Percentiles rank a stretch among this genome's conserved stretches.
Conservation (phyloP, 176 grass and related monocot species). For the Tillandsia fasciculata region DNA sequence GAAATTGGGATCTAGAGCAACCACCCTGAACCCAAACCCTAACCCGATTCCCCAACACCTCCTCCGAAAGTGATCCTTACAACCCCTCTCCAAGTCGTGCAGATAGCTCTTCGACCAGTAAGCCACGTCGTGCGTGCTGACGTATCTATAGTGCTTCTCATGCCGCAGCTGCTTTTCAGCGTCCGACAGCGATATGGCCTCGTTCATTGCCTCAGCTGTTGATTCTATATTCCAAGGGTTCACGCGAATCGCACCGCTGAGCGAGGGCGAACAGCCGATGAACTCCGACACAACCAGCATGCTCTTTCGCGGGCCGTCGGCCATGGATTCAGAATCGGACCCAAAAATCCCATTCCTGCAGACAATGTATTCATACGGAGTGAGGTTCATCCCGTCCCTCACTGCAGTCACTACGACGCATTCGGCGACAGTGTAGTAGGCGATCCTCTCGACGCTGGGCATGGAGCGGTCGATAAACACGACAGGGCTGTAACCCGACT, state of each 20-base stretch:
- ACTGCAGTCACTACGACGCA: slow-evolving; percentile 95
- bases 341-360: slow-evolving; percentile 53
- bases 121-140: slow-evolving; percentile 76
- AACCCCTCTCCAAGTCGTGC: slow-evolving; percentile 67
- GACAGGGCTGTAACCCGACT: slow-evolving; percentile 55
- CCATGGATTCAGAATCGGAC: slow-evolving; percentile 22
- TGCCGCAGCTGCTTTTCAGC: slow-evolving; percentile 84
- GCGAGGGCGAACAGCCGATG: slow-evolving; percentile 89
- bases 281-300: slow-evolving; percentile 96
- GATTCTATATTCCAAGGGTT: slow-evolving; percentile 95
- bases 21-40: slow-evolving; percentile 93
- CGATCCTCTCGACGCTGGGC: slow-evolving; percentile 78
- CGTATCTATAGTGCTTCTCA: slow-evolving; percentile 91
- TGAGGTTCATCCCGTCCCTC: slow-evolving; percentile 95
- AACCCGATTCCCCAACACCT: slow-evolving; percentile 93
- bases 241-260: slow-evolving; percentile 83
- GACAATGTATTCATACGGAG: slow-evolving; percentile 95
- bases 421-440: slow-evolving; percentile 82
- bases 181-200: slow-evolving; percentile 65
- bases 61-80: slow-evolving; percentile 82
- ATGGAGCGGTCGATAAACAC: slow-evolving; percentile 60
- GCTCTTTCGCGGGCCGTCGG: slow-evolving; percentile 51
- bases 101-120: slow-evolving; percentile 82
- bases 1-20: slow-evolving; percentile 82
- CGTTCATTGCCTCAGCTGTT: slow-evolving; percentile 77